A percentile compares a stretch with the other conserved stretches of the same genome.
Evolutionary conservation across 176 grass and related monocot species (phyloP).

Genomic region (Eremochloa ophiuroides): DNA sequence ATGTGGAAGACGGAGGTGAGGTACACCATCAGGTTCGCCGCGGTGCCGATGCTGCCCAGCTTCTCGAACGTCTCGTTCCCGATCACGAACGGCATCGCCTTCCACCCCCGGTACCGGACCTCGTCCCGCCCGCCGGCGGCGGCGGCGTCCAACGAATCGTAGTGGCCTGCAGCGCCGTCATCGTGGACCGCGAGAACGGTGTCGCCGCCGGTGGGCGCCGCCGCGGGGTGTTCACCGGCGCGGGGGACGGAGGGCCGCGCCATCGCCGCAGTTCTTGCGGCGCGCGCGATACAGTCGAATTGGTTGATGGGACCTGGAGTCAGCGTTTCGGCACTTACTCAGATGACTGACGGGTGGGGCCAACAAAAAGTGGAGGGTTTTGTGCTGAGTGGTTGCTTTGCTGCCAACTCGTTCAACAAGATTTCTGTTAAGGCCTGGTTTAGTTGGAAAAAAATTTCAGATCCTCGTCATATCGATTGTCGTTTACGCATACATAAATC

Average conservation of each 20-base stretch:
- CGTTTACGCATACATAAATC: too few relatives aligned
- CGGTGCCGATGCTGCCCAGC: conserved; percentile 59
- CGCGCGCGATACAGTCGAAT: not conserved
- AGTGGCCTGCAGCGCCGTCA: not conserved
- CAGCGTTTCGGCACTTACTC: not conserved
- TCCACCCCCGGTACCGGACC: conserved; percentile 55
- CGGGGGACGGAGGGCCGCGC: not conserved
- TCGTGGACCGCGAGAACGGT: not conserved
- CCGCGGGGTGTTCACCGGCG: not conserved
- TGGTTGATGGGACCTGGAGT: not conserved
- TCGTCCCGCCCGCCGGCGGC: not conserved
- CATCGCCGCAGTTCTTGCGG: not conserved
- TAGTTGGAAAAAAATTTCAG: too few relatives aligned
- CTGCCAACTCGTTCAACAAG: not conserved
- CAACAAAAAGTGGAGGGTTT: not conserved
- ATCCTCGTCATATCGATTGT: too few relatives aligned
- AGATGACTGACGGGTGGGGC: not conserved
- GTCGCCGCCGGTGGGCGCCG: not conserved
- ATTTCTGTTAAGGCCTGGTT: not conserved
- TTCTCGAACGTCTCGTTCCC: conserved; percentile 85
- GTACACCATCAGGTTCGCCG: conserved; percentile 70
- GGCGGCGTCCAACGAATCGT: not conserved
- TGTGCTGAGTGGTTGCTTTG: not conserved
- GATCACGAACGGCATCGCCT: conserved; percentile 66
- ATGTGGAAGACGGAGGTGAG: conserved; percentile 74